Evolutionary conservation across 1,284 basidiomycete genomes (phyloP).

Genomic region (Stereum hirsutum): DNA sequence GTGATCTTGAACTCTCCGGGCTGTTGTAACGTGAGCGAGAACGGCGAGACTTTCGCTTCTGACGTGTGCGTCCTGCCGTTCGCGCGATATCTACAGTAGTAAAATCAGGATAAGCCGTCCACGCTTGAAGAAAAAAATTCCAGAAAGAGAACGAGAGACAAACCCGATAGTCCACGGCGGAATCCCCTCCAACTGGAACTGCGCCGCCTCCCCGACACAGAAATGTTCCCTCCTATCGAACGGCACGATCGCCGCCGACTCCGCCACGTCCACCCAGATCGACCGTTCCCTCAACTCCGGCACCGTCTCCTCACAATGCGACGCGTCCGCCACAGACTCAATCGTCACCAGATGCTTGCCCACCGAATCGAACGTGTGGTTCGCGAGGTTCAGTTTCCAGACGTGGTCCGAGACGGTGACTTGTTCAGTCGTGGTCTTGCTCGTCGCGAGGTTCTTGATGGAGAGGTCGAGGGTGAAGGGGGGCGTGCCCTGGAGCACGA

Average conservation of each 20-base stretch:
- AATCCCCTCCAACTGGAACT: conserved; percentile 90
- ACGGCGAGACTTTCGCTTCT: conserved; percentile 71
- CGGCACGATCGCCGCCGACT: conserved; percentile 88
- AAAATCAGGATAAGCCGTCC: background rate
- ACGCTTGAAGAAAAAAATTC: background rate
- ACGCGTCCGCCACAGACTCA: conserved; percentile 68
- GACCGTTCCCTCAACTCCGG: conserved; percentile 55
- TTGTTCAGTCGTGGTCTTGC: conserved; percentile 47
- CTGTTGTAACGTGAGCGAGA: conserved; percentile 75
- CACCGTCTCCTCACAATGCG: conserved; percentile 68
- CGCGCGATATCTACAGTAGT: conserved; percentile 4
- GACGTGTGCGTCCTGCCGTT: conserved; percentile 71
- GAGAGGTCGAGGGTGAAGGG: conserved; percentile 78
- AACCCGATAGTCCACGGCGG: conserved; percentile 93
- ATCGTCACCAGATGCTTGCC: conserved; percentile 78
- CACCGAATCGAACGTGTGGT: conserved; percentile 66
- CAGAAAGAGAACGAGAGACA: conserved; percentile 15
- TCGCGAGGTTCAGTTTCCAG: conserved; percentile 73
- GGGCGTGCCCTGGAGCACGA: conserved; percentile 71
- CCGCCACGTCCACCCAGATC: conserved; percentile 84
- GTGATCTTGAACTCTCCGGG: conserved; percentile 77
- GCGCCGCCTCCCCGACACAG: conserved; percentile 86
- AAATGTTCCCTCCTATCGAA: conserved; percentile 74
- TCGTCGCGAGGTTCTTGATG: conserved; percentile 67
- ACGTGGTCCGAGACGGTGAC: conserved; percentile 50